Evolutionary conservation across 1,284 basidiomycete species (phyloP), one percentile per base, ranked within the genome.

Genomic region (Ceratobasidium sp.): DNA sequence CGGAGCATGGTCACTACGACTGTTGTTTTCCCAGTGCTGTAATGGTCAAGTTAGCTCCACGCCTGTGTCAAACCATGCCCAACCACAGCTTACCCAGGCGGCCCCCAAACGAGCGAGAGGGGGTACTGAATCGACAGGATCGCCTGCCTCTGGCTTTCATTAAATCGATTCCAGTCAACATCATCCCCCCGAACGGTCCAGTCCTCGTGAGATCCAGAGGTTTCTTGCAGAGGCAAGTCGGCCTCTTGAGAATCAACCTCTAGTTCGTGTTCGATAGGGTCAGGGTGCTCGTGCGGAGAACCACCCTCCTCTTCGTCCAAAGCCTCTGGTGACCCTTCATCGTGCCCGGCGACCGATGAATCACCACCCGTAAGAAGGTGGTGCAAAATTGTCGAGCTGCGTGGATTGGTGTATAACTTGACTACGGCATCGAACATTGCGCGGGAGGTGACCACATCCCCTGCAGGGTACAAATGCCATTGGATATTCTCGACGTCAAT

Each of bases 1-100:
- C 84, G 83, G 16, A 92, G 85, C 57, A 91, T 90, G 77, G 90
- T 87, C 1, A 92, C 87, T 1, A 92, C 89, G 0, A 92, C 91
- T 0, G 90, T 91, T 0, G 90, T 92, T 83, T 92, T 92, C 46
- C 91, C 90, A 0, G 91, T 92, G 0, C 91, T 30, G n/a, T n/a
- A 35, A 54, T 12, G 14, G 8, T 10, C 18, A 23, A 8, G 14
- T 38, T 41, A 46, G 20, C 20, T 65, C n/a, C 65, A 62, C 62
- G 66, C 30, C 18, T 52, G n/a, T 27, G 5, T 54, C 20, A 23
- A 6, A n/a, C n/a, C 52, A 33, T 59, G 14, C 38, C 18, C 33
- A 2, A 50, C 54, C 18, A 23, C 3, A 3, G 79, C 84, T 66
- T 79, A 89, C 90, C 69, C 90, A 79, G 91, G 90, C 30, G 90